A percentile compares a stretch with the other conserved stretches of the same genome.
phyloP scores from a whole-genome alignment of 2,329 filamentous ascomycete genomes.

The Trichoderma sp. region DNA sequence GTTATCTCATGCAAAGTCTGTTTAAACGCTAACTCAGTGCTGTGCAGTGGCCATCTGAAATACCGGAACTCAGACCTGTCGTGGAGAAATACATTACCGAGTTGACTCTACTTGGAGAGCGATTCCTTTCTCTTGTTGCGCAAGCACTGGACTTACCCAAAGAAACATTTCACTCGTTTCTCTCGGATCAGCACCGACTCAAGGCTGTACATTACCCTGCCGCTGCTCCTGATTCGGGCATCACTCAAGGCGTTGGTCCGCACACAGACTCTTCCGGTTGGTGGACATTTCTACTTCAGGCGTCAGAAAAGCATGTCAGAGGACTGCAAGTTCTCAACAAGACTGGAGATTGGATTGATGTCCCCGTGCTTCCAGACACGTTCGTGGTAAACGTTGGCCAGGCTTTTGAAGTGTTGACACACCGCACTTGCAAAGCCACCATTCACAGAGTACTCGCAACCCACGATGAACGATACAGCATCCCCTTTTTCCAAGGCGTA shows the following conservation, averaged over 20 bases:
- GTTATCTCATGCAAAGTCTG: neutral
- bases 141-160: conserved; percentile 50
- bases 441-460: conserved; percentile 43
- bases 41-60: conserved; percentile 41
- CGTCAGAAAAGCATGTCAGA: conserved; percentile 47
- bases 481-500: conserved; percentile 51
- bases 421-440: conserved; percentile 52
- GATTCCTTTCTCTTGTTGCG: conserved; percentile 56
- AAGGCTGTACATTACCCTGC: conserved; percentile 56
- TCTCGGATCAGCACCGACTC: conserved; percentile 56
- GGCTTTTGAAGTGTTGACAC: conserved; percentile 55
- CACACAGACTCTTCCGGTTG: conserved; percentile 63
- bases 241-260: conserved; percentile 54
- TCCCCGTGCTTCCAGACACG: conserved; percentile 44
- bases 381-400: conserved; percentile 60
- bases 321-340: conserved; percentile 52
- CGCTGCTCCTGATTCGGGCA: neutral
- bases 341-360: conserved; percentile 48
- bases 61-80: conserved; percentile 35
- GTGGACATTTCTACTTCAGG: conserved; percentile 63
- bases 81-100: conserved; percentile 50
- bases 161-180: conserved; percentile 50
- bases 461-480: conserved; percentile 38
- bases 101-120: conserved; percentile 48
- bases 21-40: neutral